Conservation (phyloP, 805 yeast species). For the Teunomyces funiuensis region DNA sequence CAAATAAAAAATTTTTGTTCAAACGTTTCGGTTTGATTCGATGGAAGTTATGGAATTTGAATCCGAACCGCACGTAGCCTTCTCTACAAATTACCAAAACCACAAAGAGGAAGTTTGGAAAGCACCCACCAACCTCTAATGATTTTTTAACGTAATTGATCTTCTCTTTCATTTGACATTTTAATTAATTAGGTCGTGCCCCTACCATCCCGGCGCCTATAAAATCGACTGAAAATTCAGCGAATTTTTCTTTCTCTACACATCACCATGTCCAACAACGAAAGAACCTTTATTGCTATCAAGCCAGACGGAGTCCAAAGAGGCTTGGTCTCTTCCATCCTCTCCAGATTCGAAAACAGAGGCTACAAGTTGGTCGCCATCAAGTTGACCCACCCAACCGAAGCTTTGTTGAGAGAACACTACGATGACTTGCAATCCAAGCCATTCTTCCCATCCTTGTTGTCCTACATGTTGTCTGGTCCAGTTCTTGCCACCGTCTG, state of each 20-base stretch:
- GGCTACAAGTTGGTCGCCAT: constrained; percentile 97
- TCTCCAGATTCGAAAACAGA: constrained; percentile 92
- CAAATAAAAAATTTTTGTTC: too few species aligned
- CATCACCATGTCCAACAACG: constrained; percentile 31
- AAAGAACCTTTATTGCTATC: constrained; percentile 90
- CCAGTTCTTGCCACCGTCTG: constrained; percentile 99
- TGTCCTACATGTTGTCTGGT: constrained; percentile 96
- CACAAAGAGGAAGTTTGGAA: too few species aligned
- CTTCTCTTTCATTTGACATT: too few species aligned
- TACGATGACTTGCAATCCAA: constrained; percentile 92
- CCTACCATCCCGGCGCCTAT: not conserved
- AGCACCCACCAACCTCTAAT: too few species aligned
- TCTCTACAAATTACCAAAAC: too few species aligned
- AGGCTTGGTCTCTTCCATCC: constrained; percentile 87
- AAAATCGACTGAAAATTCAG: not conserved
- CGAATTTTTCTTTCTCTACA: not conserved
- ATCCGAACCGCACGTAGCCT: too few species aligned
- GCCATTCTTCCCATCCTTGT: constrained; percentile 97
- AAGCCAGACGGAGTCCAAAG: constrained; percentile 99
- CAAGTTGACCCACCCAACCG: constrained; percentile 86
- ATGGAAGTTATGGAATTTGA: too few species aligned
- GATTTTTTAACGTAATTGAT: too few species aligned
- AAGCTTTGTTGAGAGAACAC: constrained; percentile 85
- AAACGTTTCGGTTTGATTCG: too few species aligned
- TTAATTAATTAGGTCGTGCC: too few species aligned